Conservation (phyloP, 768 basidiomycete species). For the Strobilomyces confusus region DNA sequence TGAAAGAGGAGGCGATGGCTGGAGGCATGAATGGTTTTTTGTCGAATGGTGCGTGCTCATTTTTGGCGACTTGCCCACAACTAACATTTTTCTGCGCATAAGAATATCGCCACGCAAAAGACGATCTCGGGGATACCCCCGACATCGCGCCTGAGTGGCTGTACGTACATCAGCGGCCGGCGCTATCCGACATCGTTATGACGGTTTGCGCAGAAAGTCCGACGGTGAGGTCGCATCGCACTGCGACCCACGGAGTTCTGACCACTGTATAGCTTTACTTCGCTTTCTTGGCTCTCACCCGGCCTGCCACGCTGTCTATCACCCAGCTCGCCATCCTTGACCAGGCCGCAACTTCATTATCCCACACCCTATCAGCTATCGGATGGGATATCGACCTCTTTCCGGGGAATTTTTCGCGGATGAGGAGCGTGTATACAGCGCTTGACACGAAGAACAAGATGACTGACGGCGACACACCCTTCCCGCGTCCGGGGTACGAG, state of each 20-base stretch:
- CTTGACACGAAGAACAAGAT: constrained; percentile 22
- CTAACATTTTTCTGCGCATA: not conserved
- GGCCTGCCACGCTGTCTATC: constrained; percentile 26
- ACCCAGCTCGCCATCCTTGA: constrained; percentile 30
- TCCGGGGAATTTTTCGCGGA: constrained; percentile 16
- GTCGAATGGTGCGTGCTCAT: constrained; percentile 6
- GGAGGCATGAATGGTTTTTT: constrained; percentile 16
- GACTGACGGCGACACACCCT: constrained; percentile 23
- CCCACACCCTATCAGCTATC: constrained; percentile 20
- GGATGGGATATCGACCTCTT: constrained; percentile 1
- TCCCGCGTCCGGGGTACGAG: constrained; percentile 20
- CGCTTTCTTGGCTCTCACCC: constrained; percentile 23
- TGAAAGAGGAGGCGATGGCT: constrained; percentile 24
- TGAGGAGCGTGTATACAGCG: constrained; percentile 22
- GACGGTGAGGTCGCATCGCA: constrained; percentile 7
- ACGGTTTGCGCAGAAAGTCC: constrained; percentile 17
- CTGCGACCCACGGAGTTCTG: not conserved
- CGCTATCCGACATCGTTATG: constrained; percentile 4
- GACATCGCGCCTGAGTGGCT: constrained; percentile 11
- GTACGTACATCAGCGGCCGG: constrained; percentile 2
- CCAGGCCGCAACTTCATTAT: constrained; percentile 23
- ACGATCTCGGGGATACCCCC: constrained; percentile 16
- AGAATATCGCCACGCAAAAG: constrained; percentile 22
- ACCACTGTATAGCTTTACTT: constrained; percentile 23
- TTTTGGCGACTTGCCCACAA: not conserved